Evolutionary conservation across 2,329 filamentous ascomycete genomes (phyloP).

Genomic region (Remersonia thermophila): DNA sequence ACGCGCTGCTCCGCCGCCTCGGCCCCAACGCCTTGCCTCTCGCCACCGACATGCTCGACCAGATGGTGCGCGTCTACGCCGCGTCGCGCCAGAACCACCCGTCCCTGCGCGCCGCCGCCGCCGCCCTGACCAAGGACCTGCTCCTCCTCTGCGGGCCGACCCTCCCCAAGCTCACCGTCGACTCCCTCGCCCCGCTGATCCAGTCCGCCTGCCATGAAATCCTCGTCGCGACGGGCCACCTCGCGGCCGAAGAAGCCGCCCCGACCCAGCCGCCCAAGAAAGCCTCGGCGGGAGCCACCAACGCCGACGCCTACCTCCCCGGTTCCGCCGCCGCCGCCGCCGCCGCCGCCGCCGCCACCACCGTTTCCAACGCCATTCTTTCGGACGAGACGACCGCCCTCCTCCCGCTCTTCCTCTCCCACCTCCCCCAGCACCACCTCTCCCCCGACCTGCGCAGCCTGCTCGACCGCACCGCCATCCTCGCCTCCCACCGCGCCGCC

Average conservation of each 20-base stretch:
- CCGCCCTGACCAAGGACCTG: constrained; percentile 44
- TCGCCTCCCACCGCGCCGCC: constrained; percentile 54
- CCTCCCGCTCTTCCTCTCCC: constrained; percentile 48
- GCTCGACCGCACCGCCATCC: constrained; percentile 69
- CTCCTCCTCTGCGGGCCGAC: constrained; percentile 52
- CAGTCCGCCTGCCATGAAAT: constrained; percentile 65
- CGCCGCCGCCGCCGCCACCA: constrained; percentile 57
- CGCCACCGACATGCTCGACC: constrained; percentile 54
- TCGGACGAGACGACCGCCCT: constrained; percentile 44
- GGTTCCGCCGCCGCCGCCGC: constrained; percentile 22
- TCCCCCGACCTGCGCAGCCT: constrained; percentile 60
- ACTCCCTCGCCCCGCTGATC: constrained; percentile 49
- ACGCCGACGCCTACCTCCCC: constrained; percentile 61
- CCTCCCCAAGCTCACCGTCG: constrained; percentile 52
- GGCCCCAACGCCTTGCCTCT: constrained; percentile 45
- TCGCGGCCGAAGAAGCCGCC: too few species aligned
- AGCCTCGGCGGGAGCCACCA: constrained; percentile 40
- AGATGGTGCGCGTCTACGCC: constrained; percentile 58
- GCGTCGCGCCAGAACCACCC: constrained; percentile 36
- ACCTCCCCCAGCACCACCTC: constrained; percentile 53
- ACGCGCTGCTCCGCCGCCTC: constrained; percentile 45
- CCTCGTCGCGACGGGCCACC: constrained; percentile 39
- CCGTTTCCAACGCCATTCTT: constrained; percentile 24
- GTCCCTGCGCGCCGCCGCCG: constrained; percentile 47
- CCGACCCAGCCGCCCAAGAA: constrained; percentile 23